Conservation (phyloP, 495 filamentous ascomycete species). For the Evernia prunastri region DNA sequence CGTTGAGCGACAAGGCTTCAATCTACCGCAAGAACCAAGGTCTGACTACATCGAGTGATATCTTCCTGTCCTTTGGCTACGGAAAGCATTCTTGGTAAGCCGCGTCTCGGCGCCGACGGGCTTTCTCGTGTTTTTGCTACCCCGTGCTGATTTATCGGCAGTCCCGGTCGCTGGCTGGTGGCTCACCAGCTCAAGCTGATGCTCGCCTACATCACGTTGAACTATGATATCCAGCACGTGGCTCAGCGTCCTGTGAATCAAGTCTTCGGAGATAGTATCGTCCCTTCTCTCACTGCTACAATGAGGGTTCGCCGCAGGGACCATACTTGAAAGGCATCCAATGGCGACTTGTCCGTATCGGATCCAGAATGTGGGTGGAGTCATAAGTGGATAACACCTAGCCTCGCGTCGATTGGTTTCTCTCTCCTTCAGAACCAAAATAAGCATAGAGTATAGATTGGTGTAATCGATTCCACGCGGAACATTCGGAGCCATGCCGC, state of each 20-base stretch:
- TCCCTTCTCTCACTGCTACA: constrained; percentile 2
- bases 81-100: constrained; percentile 25
- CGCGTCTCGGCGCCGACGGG: background rate
- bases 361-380: background rate
- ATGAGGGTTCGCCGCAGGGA: constrained; percentile 5
- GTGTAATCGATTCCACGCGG: too few relatives aligned
- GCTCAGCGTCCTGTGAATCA: constrained; percentile 8
- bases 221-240: constrained; percentile 24
- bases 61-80: constrained; percentile 23
- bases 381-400: background rate
- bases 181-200: constrained; percentile 24
- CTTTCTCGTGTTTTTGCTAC: background rate
- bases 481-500: too few relatives aligned
- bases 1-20: background rate
- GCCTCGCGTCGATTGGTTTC: background rate
- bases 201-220: constrained; percentile 23
- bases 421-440: background rate
- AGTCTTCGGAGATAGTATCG: constrained; percentile 7
- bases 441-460: too few relatives aligned
- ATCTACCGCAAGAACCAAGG: background rate
- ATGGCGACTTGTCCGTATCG: background rate
- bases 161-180: constrained; percentile 26
- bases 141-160: background rate
- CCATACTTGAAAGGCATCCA: background rate
- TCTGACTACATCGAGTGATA: constrained; percentile 19